These are phyloP conservation scores for Opeltia flavorubescens DNA, from an alignment of 495 filamentous ascomycete genomes.

Conservation along the genomic window DNA sequence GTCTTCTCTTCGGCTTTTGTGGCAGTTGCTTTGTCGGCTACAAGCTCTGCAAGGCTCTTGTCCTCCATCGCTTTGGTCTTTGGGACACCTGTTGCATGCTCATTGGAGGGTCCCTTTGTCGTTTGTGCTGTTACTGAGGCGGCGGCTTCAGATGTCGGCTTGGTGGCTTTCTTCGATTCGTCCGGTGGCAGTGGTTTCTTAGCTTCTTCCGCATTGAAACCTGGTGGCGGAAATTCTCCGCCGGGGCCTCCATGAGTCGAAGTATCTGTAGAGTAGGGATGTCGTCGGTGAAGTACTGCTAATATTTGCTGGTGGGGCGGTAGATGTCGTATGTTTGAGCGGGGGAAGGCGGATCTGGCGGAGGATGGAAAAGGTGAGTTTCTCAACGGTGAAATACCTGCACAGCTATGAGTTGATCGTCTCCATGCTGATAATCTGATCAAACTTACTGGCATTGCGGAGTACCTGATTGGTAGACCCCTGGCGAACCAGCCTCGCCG, in stretches of 20 bases:
- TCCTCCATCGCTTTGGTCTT: conserved; percentile 33
- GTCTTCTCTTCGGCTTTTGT: conserved; percentile 36
- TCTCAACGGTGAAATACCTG: conserved; percentile 25
- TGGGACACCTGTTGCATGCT: conserved; percentile 25
- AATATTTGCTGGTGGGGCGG: conserved; percentile 48
- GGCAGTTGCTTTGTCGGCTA: conserved; percentile 28
- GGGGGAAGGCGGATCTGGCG: conserved; percentile 36
- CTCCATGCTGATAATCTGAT: conserved; percentile 4
- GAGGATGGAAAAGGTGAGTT: conserved; percentile 20
- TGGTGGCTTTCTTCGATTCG: conserved; percentile 16
- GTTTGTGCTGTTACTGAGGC: conserved; percentile 15
- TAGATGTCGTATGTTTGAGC: conserved; percentile 40
- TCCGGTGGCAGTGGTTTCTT: conserved; percentile 66
- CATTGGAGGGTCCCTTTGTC: conserved; percentile 11
- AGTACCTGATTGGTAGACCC: conserved; percentile 42
- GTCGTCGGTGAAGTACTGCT: conserved; percentile 50
- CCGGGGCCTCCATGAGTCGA: conserved; percentile 42
- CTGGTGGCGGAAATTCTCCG: conserved; percentile 64
- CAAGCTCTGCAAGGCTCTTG: conserved; percentile 29
- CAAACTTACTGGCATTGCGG: conserved; percentile 25
- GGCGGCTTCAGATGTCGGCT: conserved; percentile 21
- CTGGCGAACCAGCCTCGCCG: conserved; percentile 42
- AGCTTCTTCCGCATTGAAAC: conserved; percentile 81
- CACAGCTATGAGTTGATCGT: conserved; percentile 6
- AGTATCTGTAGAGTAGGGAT: conserved; percentile 59